phyloP scores from a whole-genome alignment of 1,284 basidiomycete species.

The Microbotryum intermedium region DNA sequence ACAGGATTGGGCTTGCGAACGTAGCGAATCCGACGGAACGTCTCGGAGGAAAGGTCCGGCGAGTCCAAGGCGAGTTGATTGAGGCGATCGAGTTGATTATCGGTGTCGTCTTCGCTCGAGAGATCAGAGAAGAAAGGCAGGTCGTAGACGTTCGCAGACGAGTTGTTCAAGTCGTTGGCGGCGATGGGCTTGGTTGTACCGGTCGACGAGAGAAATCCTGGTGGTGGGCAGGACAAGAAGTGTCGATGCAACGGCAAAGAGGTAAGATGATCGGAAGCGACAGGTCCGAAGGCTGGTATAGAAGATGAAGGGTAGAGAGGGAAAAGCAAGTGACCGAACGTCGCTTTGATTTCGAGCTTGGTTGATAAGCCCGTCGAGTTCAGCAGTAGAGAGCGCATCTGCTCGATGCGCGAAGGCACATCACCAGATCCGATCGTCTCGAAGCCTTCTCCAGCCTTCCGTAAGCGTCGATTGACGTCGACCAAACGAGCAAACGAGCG shows the following conservation, averaged over 20 bases:
- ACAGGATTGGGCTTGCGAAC: no score
- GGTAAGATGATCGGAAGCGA: background rate
- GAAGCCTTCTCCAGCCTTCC: background rate
- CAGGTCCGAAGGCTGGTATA: conserved; percentile 12
- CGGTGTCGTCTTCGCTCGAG: no score
- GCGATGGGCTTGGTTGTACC: background rate
- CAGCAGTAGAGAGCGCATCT: background rate
- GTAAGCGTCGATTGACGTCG: background rate
- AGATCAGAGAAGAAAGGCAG: background rate
- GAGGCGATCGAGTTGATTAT: no score
- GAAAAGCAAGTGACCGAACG: conserved; percentile 21
- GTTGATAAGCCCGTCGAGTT: background rate
- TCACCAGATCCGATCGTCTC: background rate
- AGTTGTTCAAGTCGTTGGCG: no score
- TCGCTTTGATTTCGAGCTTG: conserved; percentile 9
- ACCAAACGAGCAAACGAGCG: background rate
- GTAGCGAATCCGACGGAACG: no score
- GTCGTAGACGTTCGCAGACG: background rate
- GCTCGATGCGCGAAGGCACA: background rate
- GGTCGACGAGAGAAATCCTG: conserved; percentile 2
- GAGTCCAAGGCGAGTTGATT: no score
- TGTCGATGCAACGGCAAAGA: background rate
- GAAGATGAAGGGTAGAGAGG: conserved; percentile 8
- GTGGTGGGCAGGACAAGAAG: background rate
- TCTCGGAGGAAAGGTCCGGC: no score